Evolutionary conservation across 1,284 basidiomycete species (phyloP).

Genomic region (Sporisorium graminicola): DNA sequence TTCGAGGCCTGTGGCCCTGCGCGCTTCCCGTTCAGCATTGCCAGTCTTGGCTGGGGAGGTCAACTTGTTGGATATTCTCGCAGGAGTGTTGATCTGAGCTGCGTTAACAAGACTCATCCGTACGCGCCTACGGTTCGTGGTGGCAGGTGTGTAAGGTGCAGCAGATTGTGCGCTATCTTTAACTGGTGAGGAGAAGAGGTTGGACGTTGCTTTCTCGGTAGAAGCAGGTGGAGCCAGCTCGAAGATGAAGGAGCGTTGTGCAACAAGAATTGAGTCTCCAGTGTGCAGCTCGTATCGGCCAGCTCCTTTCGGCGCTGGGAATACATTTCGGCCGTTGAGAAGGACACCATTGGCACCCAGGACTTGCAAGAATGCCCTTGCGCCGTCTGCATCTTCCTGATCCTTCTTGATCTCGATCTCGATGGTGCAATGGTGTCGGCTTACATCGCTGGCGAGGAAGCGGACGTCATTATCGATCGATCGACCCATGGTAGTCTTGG

Average conservation of each 20-base stretch:
- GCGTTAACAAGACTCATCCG: conserved; percentile 54
- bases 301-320: conserved; percentile 31
- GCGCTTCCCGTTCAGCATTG: conserved; percentile 29
- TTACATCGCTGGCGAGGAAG: conserved; percentile 40
- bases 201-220: not conserved
- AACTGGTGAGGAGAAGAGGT: conserved; percentile 24
- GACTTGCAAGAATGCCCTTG: conserved; percentile 38
- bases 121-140: conserved; percentile 19
- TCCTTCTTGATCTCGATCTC: conserved; percentile 41
- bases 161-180: conserved; percentile 8
- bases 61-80: conserved; percentile 15
- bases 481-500: conserved; percentile 45
- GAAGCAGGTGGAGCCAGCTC: conserved; percentile 16
- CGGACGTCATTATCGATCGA: conserved; percentile 48
- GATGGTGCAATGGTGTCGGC: conserved; percentile 49
- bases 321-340: conserved; percentile 22
- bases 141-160: conserved; percentile 20
- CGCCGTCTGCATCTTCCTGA: not conserved
- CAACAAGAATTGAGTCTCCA: conserved; percentile 34
- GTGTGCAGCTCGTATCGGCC: conserved; percentile 42
- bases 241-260: conserved; percentile 38
- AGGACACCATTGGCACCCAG: conserved; percentile 42
- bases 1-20: conserved; percentile 30
- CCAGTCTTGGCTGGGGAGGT: conserved; percentile 16
- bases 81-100: conserved; percentile 47